These are phyloP conservation scores for Microsporum ferrugineum DNA, from an alignment of 2,329 filamentous ascomycete genomes.

Conservation along the genomic window DNA sequence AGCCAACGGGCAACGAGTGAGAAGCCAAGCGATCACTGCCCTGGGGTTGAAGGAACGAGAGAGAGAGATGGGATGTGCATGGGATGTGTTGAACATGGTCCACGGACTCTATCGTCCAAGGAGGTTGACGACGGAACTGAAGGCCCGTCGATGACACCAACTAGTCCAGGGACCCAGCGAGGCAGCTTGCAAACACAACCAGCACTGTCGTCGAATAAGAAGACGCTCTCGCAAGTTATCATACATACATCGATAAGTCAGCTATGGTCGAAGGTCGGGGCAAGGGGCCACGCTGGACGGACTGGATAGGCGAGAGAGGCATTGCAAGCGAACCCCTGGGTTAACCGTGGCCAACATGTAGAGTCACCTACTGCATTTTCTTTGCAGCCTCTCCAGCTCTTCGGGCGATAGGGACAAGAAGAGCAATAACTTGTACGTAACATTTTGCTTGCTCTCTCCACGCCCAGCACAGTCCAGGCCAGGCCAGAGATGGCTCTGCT, in stretches of 20 bases:
- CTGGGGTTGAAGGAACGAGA: not conserved
- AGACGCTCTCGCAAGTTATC: not conserved
- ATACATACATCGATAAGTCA: not conserved
- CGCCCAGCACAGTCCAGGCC: not conserved
- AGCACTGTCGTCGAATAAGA: not conserved
- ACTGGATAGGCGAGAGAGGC: not conserved
- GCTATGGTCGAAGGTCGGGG: too few species aligned
- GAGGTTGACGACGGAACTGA: not conserved
- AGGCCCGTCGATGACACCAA: not conserved
- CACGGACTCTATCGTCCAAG: not conserved
- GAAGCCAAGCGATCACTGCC: not conserved
- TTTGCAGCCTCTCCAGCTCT: not conserved
- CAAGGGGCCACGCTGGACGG: too few species aligned
- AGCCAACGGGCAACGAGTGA: not conserved
- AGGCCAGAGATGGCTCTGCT: not conserved
- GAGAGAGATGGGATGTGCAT: not conserved
- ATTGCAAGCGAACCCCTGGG: not conserved
- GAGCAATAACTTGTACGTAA: not conserved
- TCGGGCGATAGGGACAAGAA: not conserved
- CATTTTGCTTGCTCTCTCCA: not conserved
- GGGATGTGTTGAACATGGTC: not conserved
- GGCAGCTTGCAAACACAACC: not conserved
- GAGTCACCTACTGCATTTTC: not conserved
- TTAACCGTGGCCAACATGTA: not conserved
- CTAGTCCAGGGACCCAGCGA: not conserved